Conservation (phyloP, 495 filamentous ascomycete species). For the Aspergillus bridgeri region DNA sequence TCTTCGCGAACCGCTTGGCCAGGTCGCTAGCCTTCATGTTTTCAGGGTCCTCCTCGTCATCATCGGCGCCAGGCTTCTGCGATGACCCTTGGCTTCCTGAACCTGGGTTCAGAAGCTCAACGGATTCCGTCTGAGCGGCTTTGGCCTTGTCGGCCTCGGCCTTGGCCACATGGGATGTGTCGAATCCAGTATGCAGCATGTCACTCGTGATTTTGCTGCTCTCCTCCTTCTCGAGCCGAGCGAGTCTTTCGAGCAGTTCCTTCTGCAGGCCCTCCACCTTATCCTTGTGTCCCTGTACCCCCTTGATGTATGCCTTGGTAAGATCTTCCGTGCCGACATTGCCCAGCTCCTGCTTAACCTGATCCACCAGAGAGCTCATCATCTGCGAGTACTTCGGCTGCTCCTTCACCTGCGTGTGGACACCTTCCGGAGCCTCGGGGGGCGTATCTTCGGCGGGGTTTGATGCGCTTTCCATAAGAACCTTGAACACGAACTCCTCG, state of each 20-base stretch:
- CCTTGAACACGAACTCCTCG: slow-evolving; percentile 81
- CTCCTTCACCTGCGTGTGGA: slow-evolving; percentile 69
- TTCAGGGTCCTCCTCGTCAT: slow-evolving; percentile 61
- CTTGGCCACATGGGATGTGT: slow-evolving; percentile 74
- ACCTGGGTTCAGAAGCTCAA: slow-evolving; percentile 82
- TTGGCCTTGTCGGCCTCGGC: slow-evolving; percentile 38
- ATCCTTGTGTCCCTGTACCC: slow-evolving; percentile 67
- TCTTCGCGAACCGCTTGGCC: slow-evolving; percentile 75
- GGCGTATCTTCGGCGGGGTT: slow-evolving; percentile 72
- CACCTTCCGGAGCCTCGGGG: slow-evolving; percentile 67
- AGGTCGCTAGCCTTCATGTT: slow-evolving; percentile 69
- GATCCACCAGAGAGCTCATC: slow-evolving; percentile 88
- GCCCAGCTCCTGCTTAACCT: slow-evolving; percentile 87
- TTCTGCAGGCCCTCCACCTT: slow-evolving; percentile 77
- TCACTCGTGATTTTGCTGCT: slow-evolving; percentile 91
- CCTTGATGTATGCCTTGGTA: slow-evolving; percentile 68
- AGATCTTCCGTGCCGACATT: slow-evolving; percentile 60
- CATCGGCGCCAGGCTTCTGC: slow-evolving; percentile 55
- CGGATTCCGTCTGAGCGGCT: slow-evolving; percentile 36
- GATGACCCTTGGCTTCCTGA: slow-evolving; percentile 30
- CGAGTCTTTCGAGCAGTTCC: slow-evolving; percentile 68
- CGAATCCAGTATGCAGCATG: slow-evolving; percentile 85
- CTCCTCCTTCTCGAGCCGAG: slow-evolving; percentile 82
- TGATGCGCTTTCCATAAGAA: slow-evolving; percentile 72
- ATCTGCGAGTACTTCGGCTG: slow-evolving; percentile 89